Evolutionary conservation across 179 eudicot genomes (phyloP).

Genomic region (Nepenthes alata): DNA sequence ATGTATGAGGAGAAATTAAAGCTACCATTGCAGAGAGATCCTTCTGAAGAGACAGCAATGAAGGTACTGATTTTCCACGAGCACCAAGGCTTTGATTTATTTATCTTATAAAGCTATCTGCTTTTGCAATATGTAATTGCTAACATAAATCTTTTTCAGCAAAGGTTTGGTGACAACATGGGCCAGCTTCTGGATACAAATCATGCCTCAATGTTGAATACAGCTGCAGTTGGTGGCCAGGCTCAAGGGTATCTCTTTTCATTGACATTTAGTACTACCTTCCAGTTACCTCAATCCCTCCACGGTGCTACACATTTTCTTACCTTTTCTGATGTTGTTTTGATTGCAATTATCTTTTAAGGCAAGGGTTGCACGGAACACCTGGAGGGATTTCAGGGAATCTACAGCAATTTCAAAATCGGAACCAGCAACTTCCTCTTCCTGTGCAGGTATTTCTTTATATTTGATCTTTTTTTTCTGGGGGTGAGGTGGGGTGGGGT

Average conservation of each 20-base stretch:
- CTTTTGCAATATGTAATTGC: not conserved
- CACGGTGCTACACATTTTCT: not conserved
- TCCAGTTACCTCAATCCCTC: not conserved
- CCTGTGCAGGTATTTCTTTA: constrained; percentile 24
- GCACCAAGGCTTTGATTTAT: not conserved
- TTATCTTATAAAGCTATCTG: not conserved
- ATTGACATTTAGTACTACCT: not conserved
- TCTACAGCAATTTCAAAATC: constrained; percentile 31
- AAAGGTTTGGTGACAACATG: constrained; percentile 31
- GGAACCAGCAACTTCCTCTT: constrained; percentile 29
- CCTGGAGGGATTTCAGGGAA: constrained; percentile 33
- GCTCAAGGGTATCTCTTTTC: constrained; percentile 23
- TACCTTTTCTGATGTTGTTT: not conserved
- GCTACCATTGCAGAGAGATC: constrained; percentile 30
- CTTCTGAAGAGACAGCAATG: constrained; percentile 22
- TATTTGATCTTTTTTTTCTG: not conserved
- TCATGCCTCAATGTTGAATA: constrained; percentile 26
- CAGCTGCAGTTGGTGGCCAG: constrained; percentile 30
- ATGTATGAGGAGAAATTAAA: constrained; percentile 37
- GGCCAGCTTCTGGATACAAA: constrained; percentile 29
- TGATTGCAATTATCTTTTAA: constrained; percentile 7
- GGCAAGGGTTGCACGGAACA: constrained; percentile 31
- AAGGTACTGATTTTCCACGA: constrained; percentile 17
- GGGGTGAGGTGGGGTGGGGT: no score
- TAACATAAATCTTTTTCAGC: constrained; percentile 15